These are phyloP conservation scores for Ophiostoma sp. DNA, from an alignment of 2,329 filamentous ascomycete species.

Conservation along the genomic window DNA sequence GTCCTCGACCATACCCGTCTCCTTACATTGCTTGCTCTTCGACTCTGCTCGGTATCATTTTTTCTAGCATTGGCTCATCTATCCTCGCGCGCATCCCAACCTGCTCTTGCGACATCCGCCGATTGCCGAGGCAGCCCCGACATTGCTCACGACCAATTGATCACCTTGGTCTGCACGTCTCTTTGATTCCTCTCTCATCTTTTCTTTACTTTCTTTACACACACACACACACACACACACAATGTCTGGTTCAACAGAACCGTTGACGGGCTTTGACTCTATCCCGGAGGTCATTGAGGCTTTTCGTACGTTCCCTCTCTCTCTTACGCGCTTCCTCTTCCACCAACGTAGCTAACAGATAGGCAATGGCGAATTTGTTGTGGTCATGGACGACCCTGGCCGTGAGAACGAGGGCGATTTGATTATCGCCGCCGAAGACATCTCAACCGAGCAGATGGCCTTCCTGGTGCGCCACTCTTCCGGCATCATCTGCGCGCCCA, in stretches of 20 bases:
- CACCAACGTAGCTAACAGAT: conserved; percentile 1
- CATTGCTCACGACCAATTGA: not conserved
- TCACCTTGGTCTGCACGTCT: not conserved
- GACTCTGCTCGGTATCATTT: not conserved
- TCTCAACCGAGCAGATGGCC: conserved; percentile 87
- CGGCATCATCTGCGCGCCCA: conserved; percentile 85
- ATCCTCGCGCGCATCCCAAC: not conserved
- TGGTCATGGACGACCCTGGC: conserved; percentile 85
- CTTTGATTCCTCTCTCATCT: not conserved
- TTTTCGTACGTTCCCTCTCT: conserved; percentile 50
- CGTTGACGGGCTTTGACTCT: conserved; percentile 49
- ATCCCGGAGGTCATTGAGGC: conserved; percentile 61
- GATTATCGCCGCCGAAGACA: conserved; percentile 80
- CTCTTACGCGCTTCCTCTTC: not conserved
- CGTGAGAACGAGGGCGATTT: conserved; percentile 98
- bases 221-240: conserved; percentile 15
- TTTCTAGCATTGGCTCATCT: not conserved
- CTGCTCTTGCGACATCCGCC: conserved; percentile 15
- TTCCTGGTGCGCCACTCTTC: conserved; percentile 92
- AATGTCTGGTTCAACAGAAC: conserved; percentile 44
- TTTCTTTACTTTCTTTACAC: not conserved
- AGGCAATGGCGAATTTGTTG: conserved; percentile 65
- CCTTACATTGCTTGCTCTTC: not conserved
- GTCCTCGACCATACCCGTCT: not conserved
- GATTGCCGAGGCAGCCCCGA: conserved; percentile 18